A percentile compares a stretch with the other conserved stretches of the same genome.
phyloP scores from a whole-genome alignment of 768 basidiomycete species.

The Chalciporus chontae region DNA sequence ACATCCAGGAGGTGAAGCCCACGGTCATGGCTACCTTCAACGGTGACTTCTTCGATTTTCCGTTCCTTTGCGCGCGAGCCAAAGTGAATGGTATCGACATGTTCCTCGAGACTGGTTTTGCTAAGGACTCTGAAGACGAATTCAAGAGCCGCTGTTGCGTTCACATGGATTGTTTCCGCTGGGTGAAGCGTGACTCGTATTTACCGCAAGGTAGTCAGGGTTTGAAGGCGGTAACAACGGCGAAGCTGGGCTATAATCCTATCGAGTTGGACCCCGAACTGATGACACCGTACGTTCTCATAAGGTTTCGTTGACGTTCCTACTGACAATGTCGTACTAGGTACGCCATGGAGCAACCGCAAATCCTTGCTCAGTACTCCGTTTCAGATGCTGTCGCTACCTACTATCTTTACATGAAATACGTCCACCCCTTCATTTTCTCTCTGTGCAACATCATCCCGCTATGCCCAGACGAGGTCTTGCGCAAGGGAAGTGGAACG shows the following conservation, averaged over 20 bases:
- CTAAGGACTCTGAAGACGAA: slow-evolving; percentile 88
- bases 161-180: slow-evolving; percentile 99
- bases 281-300: slow-evolving; percentile 87
- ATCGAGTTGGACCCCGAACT: slow-evolving; percentile 97
- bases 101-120: slow-evolving; percentile 92
- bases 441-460: slow-evolving; percentile 99
- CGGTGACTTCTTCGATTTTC: slow-evolving; percentile 99
- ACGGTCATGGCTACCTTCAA: slow-evolving; percentile 99
- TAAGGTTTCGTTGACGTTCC: not conserved
- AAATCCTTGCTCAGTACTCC: slow-evolving; percentile 92
- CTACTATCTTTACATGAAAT: slow-evolving; percentile 99
- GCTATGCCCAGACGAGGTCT: slow-evolving; percentile 91
- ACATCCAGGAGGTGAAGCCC: slow-evolving; percentile 89
- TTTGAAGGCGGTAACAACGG: slow-evolving; percentile 94
- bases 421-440: slow-evolving; percentile 99
- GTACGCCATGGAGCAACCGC: slow-evolving; percentile 95
- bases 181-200: slow-evolving; percentile 99
- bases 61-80: slow-evolving; percentile 85
- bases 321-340: slow-evolving; percentile 36
- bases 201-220: slow-evolving; percentile 98
- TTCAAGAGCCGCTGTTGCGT: slow-evolving; percentile 90
- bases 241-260: slow-evolving; percentile 94
- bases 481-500: slow-evolving; percentile 94
- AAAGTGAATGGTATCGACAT: slow-evolving; percentile 92
- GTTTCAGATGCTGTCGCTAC: slow-evolving; percentile 99